Base-by-base conservation (phyloP, 352 stramenopile species). In the Aphanomyces astaci region DNA sequence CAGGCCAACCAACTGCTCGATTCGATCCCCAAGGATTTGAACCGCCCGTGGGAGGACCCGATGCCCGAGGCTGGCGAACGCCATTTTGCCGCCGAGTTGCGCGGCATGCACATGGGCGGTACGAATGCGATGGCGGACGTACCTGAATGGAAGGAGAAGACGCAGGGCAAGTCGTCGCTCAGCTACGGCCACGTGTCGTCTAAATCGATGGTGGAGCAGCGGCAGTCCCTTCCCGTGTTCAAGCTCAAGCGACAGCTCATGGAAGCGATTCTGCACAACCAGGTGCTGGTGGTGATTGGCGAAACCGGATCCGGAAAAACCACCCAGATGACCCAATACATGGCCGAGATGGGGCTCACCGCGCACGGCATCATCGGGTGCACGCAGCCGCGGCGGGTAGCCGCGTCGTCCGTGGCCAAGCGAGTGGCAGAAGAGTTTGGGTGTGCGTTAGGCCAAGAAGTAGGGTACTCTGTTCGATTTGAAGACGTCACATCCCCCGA, bases 291-390 rank as follows among this genome's bases (percentile, higher is more conserved):
- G 1, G 97, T 99, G 4, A 99, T 99, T 64, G 98, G 98, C 54
- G 98, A 99, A 73, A 99, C 97, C 0, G 98, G 98, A 2, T 97
- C 81, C 0, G 97, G 97, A 39, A 99, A 99, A 75, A 99, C 97
- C 3, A 99, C 97, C 3, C 97, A 99, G 75, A 98, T 99, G 94
- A 99, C 97, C 3, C 98, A 99, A 76, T 99, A 99, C 76, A 96
- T 99, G 84, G 92, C 90, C 15, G 97, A 99, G 77, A 93, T 98
- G 77, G 97, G 96, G 0, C 76, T 98, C 1, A 98, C 92, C n/a
- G 96, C 94, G n/a, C 93, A 88, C 28, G 94, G 87, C 2, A 97
- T 98, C 19, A 98, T 99, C 63, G 89, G 98, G 0, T 99, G 96
- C 71, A 99, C 97, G 19, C 97, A 99, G 80, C 97, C 97, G 10